A percentile compares a stretch with the other conserved stretches of the same genome.
Conservation (phyloP, 345 rosid species). For the Raphanus raphanistrum region DNA sequence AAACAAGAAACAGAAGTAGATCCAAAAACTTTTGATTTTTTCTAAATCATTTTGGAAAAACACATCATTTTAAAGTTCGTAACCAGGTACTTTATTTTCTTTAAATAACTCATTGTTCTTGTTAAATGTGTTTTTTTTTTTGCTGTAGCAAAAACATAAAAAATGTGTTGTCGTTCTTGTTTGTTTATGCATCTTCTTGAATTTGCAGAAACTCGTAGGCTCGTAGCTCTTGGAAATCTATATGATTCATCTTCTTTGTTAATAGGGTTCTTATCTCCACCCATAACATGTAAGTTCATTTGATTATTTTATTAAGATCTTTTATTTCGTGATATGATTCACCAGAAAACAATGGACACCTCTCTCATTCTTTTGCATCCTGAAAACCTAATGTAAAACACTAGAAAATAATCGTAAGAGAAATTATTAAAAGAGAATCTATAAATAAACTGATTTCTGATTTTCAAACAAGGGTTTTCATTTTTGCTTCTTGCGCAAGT, state of each 20-base stretch:
- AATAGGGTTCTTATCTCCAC: constrained; percentile 24
- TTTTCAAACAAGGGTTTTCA: neutral
- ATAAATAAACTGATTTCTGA: neutral
- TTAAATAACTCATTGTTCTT: neutral
- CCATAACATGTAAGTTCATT: constrained; percentile 35
- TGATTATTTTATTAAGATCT: neutral
- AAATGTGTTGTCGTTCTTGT: neutral
- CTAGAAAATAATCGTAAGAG: neutral
- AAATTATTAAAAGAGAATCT: neutral
- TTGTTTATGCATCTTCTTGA: neutral
- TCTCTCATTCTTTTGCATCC: neutral
- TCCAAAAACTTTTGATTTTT: neutral
- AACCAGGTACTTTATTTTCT: constrained; percentile 13
- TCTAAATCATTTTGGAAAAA: neutral
- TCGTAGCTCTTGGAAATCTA: constrained; percentile 12
- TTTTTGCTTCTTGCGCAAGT: constrained; percentile 16
- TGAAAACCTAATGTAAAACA: neutral
- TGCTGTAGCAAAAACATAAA: neutral
- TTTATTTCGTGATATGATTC: constrained; percentile 11
- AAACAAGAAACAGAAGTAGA: constrained; percentile 4
- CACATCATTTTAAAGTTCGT: neutral
- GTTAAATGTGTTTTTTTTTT: neutral
- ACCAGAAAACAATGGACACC: neutral
- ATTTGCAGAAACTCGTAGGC: constrained; percentile 23
- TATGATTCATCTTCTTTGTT: constrained; percentile 17